These are phyloP conservation scores for Lichtheimia hyalospora DNA, from an alignment of 371 early-diverging fungal genomes.

Conservation along the genomic window DNA sequence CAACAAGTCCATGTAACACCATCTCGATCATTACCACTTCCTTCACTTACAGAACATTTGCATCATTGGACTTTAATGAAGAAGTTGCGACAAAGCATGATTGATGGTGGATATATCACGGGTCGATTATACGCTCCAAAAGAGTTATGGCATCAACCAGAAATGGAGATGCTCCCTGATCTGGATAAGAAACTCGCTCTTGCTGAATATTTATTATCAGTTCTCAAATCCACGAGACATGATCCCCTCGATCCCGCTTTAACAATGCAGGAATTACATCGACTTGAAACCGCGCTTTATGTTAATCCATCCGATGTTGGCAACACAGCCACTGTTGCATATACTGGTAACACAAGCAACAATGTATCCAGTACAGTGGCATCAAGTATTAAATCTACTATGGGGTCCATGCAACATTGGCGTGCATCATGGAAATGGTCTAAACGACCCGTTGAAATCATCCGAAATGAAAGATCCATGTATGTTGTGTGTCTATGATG, in stretches of 20 bases:
- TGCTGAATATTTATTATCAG: constrained; percentile 1
- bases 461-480: background rate
- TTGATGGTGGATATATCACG: constrained; percentile 27
- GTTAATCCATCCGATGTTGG: too few relatives aligned
- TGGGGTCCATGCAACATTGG: constrained; percentile 1
- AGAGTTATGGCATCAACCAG: constrained; percentile 24
- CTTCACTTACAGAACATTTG: background rate
- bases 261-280: background rate
- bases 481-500: background rate
- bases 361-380: too few relatives aligned
- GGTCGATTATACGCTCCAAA: constrained; percentile 24
- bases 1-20: background rate
- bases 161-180: background rate
- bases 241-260: background rate
- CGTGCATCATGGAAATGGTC: background rate
- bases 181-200: constrained; percentile 5
- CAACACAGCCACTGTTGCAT: background rate
- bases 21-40: background rate
- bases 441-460: background rate
- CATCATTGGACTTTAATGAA: constrained; percentile 14
- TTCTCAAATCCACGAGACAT: background rate
- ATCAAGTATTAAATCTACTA: too few relatives aligned
- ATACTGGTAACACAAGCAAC: background rate
- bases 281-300: background rate
- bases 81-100: constrained; percentile 19